These are phyloP conservation scores for Tetradesmus lagerheimii DNA, from an alignment of 139 green algal genomes.

Conservation along the genomic window DNA sequence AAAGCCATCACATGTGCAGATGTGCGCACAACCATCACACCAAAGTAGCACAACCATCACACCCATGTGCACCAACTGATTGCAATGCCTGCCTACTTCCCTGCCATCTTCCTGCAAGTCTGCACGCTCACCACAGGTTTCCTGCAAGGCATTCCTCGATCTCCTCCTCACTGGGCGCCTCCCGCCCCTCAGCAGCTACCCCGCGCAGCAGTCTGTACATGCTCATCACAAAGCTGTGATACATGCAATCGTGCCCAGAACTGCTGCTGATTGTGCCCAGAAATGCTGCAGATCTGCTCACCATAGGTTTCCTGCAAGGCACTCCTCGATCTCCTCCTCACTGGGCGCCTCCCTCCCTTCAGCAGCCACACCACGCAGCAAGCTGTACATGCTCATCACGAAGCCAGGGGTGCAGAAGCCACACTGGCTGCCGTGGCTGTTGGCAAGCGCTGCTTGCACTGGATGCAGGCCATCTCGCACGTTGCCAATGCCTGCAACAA, in stretches of 20 bases:
- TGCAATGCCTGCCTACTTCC: too few species aligned
- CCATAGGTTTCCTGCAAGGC: slow-evolving; percentile 96
- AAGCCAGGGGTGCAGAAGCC: slow-evolving; percentile 99
- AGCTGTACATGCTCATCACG: slow-evolving; percentile 97
- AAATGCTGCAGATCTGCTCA: too few species aligned
- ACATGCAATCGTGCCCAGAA: too few species aligned
- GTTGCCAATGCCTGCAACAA: slow-evolving; percentile 85
- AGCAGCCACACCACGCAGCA: slow-evolving; percentile 72
- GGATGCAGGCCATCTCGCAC: slow-evolving; percentile 89
- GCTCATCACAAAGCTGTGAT: slow-evolving; percentile 98
- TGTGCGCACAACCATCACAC: too few species aligned
- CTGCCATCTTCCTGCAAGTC: background rate
- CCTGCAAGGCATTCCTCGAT: slow-evolving; percentile 95
- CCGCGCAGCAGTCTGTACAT: slow-evolving; percentile 93
- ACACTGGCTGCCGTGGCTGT: slow-evolving; percentile 95
- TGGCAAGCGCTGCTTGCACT: slow-evolving; percentile 89
- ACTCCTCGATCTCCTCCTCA: slow-evolving; percentile 94
- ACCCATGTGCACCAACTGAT: too few species aligned
- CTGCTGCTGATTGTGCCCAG: too few species aligned
- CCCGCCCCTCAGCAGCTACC: slow-evolving; percentile 35
- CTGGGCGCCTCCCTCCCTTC: slow-evolving; percentile 60
- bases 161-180: slow-evolving; percentile 80
- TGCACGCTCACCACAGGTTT: slow-evolving; percentile 98
- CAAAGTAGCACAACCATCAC: too few species aligned
- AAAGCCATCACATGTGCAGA: too few species aligned